Percentiles rank a stretch among this genome's conserved stretches.
These are phyloP conservation scores for Sporisorium graminicola DNA, from an alignment of 1,284 basidiomycete genomes.

Conservation along the genomic window DNA sequence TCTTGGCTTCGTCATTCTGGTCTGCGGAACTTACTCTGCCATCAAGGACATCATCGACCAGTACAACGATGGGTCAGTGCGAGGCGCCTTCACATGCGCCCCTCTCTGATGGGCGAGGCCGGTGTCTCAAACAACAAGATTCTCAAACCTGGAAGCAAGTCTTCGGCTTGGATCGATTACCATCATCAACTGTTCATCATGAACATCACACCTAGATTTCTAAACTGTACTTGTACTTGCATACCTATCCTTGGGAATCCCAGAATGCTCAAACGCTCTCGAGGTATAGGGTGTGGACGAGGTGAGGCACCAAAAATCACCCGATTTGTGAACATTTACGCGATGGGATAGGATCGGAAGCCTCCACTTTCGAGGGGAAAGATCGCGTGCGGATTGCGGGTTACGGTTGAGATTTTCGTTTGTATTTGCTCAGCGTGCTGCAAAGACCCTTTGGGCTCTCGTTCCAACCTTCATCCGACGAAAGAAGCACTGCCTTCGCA, in stretches of 20 bases:
- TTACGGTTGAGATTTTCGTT: background rate
- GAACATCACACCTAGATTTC: conserved; percentile 6
- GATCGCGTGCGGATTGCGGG: background rate
- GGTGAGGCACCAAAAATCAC: background rate
- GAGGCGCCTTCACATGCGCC: conserved; percentile 44
- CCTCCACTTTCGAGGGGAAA: conserved; percentile 4
- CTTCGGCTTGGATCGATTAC: background rate
- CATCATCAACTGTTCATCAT: conserved; percentile 5
- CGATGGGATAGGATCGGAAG: conserved; percentile 3
- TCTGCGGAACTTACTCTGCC: conserved; percentile 48
- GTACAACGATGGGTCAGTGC: conserved; percentile 29
- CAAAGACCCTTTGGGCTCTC: background rate
- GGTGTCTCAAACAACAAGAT: background rate
- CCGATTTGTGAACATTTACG: background rate
- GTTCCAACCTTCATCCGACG: background rate
- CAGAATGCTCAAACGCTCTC: background rate
- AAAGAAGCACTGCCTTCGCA: background rate
- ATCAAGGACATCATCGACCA: conserved; percentile 46
- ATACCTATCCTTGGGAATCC: conserved; percentile 6
- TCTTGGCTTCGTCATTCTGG: conserved; percentile 55
- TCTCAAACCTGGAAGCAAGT: background rate
- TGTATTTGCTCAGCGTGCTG: conserved; percentile 23
- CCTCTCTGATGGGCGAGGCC: conserved; percentile 25
- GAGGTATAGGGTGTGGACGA: background rate
- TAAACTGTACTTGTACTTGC: conserved; percentile 30